A percentile compares a stretch with the other conserved stretches of the same genome.
phyloP scores from a whole-genome alignment of 179 eudicot species.

The Dionaea muscipula region DNA sequence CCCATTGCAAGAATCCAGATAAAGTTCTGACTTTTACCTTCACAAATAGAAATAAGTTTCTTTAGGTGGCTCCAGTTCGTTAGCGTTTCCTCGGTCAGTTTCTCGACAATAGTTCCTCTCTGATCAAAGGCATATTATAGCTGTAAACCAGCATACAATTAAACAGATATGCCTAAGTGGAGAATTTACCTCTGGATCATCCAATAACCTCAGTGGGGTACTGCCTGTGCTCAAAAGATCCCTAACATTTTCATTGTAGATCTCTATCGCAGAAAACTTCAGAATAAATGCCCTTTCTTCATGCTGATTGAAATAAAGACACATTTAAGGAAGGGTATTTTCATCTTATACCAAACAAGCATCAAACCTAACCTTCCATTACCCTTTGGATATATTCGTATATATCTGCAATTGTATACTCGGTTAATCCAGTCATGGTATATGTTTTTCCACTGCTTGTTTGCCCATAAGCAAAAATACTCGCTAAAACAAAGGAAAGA shows the following conservation, averaged over 20 bases:
- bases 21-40: constrained; percentile 36
- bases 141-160: background rate
- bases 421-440: constrained; percentile 75
- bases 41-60: constrained; percentile 75
- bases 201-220: constrained; percentile 61
- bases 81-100: constrained; percentile 72
- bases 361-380: constrained; percentile 9
- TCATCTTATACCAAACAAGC: constrained; percentile 4
- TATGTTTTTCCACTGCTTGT: constrained; percentile 97
- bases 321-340: constrained; percentile 7
- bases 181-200: constrained; percentile 69
- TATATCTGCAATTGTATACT: constrained; percentile 72
- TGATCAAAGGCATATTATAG: constrained; percentile 19
- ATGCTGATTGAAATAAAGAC: constrained; percentile 33
- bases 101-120: constrained; percentile 86
- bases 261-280: constrained; percentile 91
- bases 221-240: constrained; percentile 72
- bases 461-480: constrained; percentile 94
- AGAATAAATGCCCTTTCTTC: constrained; percentile 81
- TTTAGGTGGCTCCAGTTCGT: constrained; percentile 68
- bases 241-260: constrained; percentile 84
- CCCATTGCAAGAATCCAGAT: background rate
- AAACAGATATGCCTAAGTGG: background rate
- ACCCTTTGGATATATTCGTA: constrained; percentile 73
- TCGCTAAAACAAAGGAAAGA: constrained; percentile 32